A percentile compares a stretch with the other conserved stretches of the same genome.
These are phyloP conservation scores for Comarum palustre DNA, from an alignment of 306 rosid species.

Conservation along the genomic window DNA sequence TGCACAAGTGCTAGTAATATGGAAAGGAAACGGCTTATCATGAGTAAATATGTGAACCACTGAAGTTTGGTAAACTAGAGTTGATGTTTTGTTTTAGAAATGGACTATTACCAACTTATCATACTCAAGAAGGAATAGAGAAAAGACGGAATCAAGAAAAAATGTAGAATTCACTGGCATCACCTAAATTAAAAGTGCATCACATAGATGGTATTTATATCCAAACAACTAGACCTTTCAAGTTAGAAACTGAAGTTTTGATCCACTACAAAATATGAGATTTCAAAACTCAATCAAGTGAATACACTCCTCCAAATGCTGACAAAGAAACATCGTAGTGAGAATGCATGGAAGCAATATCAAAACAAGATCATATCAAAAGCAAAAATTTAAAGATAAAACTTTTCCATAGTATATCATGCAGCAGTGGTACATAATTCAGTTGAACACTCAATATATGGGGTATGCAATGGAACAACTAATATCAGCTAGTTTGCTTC, in stretches of 20 bases:
- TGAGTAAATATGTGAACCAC: background rate
- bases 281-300: background rate
- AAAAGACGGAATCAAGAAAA: background rate
- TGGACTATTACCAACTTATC: background rate
- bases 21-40: background rate
- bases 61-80: background rate
- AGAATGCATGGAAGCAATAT: background rate
- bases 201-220: background rate
- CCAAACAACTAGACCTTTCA: background rate
- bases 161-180: background rate
- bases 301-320: background rate
- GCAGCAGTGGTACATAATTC: background rate
- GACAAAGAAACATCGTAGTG: background rate
- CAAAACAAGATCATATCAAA: background rate
- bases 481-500: background rate
- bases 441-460: background rate
- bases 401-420: background rate
- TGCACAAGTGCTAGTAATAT: background rate
- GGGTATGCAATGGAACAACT: background rate
- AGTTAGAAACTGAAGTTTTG: background rate
- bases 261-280: background rate
- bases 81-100: background rate
- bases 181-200: background rate
- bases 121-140: background rate
- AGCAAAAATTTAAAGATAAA: background rate